Percentiles rank a stretch among this genome's conserved stretches.
phyloP scores from a whole-genome alignment of 192 early-diverging fungal species.

The Physocladia obscura region DNA sequence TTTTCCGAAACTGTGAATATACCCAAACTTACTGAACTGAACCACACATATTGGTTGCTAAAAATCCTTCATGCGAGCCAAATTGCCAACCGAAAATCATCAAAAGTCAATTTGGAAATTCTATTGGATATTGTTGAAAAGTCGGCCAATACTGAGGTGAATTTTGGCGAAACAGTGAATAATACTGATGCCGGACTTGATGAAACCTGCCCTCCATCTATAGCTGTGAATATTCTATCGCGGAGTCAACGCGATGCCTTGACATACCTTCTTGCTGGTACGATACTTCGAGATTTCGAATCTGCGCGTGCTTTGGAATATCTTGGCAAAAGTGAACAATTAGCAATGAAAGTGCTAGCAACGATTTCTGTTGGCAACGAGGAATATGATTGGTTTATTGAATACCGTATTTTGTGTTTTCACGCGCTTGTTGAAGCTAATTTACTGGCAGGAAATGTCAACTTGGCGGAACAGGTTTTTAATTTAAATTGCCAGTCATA shows the following conservation, averaged over 20 bases:
- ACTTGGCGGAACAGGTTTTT: neutral
- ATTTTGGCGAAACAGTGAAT: neutral
- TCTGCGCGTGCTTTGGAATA: neutral
- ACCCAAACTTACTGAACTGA: neutral
- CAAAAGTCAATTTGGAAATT: neutral
- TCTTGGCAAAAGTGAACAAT: neutral
- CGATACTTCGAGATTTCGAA: neutral
- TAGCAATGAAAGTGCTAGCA: too few species aligned
- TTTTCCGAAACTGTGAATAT: neutral
- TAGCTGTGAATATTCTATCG: neutral
- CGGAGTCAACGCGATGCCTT: neutral
- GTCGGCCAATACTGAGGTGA: neutral
- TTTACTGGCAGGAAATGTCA: constrained; percentile 4
- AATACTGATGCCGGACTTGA: neutral
- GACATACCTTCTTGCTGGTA: neutral
- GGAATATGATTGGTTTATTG: constrained; percentile 1
- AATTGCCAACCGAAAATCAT: neutral
- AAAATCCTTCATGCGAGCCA: neutral
- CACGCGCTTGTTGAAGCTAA: constrained; percentile 7
- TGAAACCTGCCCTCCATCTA: neutral
- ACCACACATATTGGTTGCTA: neutral
- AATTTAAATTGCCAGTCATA: neutral
- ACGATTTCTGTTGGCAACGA: too few species aligned
- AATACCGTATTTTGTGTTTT: neutral
- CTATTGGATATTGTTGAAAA: neutral